Percentiles rank a stretch among this genome's conserved stretches.
phyloP scores from a whole-genome alignment of 1,284 basidiomycete species.

The Prillingera fragicola region DNA sequence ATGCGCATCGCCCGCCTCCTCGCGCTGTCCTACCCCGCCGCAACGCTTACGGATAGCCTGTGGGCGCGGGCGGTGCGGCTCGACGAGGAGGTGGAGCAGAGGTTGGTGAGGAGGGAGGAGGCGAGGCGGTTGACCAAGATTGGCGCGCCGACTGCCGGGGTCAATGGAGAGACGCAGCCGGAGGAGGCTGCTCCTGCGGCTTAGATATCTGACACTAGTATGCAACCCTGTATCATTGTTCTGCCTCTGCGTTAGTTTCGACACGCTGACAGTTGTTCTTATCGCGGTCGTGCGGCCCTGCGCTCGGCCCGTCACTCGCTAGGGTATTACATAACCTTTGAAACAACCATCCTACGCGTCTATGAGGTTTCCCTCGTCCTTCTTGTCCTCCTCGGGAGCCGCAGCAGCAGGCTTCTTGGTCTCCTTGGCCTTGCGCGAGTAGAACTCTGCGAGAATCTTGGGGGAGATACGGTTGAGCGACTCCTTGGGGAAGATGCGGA shows the following conservation, averaged over 20 bases:
- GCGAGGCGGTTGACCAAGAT: constrained; percentile 6
- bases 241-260: too few relatives aligned
- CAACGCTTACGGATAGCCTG: constrained; percentile 22
- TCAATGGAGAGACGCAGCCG: too few relatives aligned
- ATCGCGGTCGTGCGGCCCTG: too few relatives aligned
- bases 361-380: constrained; percentile 18
- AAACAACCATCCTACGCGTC: constrained; percentile 5
- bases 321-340: neutral
- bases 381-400: too few relatives aligned
- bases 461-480: constrained; percentile 93
- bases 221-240: too few relatives aligned
- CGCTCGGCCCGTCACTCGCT: too few relatives aligned
- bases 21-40: constrained; percentile 31
- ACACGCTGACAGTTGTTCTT: too few relatives aligned
- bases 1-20: constrained; percentile 43
- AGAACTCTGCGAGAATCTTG: constrained; percentile 44
- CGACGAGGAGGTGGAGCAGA: constrained; percentile 31
- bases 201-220: too few relatives aligned
- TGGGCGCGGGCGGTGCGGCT: constrained; percentile 34
- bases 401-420: constrained; percentile 6
- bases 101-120: constrained; percentile 14
- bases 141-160: constrained; percentile 9
- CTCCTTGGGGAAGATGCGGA: constrained; percentile 99
- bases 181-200: too few relatives aligned
- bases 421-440: constrained; percentile 21